Evolutionary conservation across 768 basidiomycete species (phyloP), one percentile per base, ranked within the genome.

Genomic region (Punctularia strigosozonata): DNA sequence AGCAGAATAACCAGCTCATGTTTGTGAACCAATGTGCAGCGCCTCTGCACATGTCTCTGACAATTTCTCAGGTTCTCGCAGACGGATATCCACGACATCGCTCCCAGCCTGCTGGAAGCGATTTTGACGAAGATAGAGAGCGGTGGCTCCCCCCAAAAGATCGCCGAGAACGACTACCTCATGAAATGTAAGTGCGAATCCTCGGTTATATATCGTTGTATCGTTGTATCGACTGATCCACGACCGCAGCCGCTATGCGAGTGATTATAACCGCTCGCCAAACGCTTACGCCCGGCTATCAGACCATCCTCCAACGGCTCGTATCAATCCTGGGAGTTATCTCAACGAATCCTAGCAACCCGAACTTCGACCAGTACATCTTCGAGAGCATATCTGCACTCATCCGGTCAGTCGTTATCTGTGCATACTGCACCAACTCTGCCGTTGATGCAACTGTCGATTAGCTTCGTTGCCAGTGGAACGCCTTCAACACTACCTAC

Each of bases 381-480:
- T 98, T 99, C 52, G 94, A 99, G 63, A 85, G 84, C 53, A 77
- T 99, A 30, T 83, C 92, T n/a, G 92, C 82, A 2, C 62, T 99
- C 48, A 82, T 95, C 66, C 74, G 87, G 86, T 86, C 21, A 59
- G 43, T 4, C 10, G n/a, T 18, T n/a, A n/a, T n/a, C n/a, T n/a
- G n/a, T n/a, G n/a, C n/a, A n/a, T n/a, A n/a, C n/a, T n/a, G n/a
- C n/a, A n/a, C n/a, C n/a, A n/a, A n/a, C n/a, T n/a, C n/a, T n/a
- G n/a, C n/a, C 33, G 33, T 28, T 10, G 10, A 34, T 34, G 8
- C 18, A 8, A 13, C 33, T 2, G 18, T 10, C 21, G 22, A 36
- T 1, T 46, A 89, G 89, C 47, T 97, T 94, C 51, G 66, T 94
- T 36, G 85, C 84, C 4, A 70, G 77, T 25, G 80, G 77, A 3